Evolutionary conservation across 257 asterid genomes (phyloP).

Genomic region (Mitragyna speciosa): DNA sequence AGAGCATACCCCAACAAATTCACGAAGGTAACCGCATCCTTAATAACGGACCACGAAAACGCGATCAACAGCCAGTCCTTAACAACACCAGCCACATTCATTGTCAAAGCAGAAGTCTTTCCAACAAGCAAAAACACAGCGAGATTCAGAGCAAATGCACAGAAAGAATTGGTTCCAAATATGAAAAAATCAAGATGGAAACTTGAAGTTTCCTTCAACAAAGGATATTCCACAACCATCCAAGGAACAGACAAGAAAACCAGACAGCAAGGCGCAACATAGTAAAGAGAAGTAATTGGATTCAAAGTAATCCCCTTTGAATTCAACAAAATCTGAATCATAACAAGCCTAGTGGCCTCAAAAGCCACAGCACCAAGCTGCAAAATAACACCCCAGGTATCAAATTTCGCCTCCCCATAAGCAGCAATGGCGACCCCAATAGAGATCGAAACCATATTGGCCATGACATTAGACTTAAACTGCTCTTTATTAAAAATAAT

Average conservation of each 20-base stretch:
- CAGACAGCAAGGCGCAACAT: slow-evolving; percentile 67
- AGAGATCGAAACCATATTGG: slow-evolving; percentile 65
- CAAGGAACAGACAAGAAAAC: slow-evolving; percentile 56
- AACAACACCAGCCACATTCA: slow-evolving; percentile 78
- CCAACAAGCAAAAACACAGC: slow-evolving; percentile 73
- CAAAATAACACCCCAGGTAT: slow-evolving; percentile 57
- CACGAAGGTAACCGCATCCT: slow-evolving; percentile 61
- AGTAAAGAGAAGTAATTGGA: slow-evolving; percentile 63
- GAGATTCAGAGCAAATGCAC: slow-evolving; percentile 64
- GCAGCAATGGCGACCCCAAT: slow-evolving; percentile 76
- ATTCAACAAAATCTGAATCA: slow-evolving; percentile 64
- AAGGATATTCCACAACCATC: slow-evolving; percentile 56
- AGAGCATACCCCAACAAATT: slow-evolving; percentile 57
- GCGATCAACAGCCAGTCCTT: slow-evolving; percentile 74
- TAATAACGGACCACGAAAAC: slow-evolving; percentile 70
- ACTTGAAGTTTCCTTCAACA: slow-evolving; percentile 55
- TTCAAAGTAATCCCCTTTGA: slow-evolving; percentile 57
- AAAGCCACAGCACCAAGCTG: slow-evolving; percentile 68
- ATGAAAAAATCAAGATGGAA: slow-evolving; percentile 51
- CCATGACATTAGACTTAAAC: slow-evolving; percentile 52
- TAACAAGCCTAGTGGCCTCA: slow-evolving; percentile 64
- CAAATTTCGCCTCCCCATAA: slow-evolving; percentile 66
- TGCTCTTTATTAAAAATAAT: slow-evolving; percentile 46
- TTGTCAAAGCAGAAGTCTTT: slow-evolving; percentile 69
- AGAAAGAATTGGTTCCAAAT: slow-evolving; percentile 61